Conservation (phyloP, 176 grass and related monocot species). For the Musa beccarii region DNA sequence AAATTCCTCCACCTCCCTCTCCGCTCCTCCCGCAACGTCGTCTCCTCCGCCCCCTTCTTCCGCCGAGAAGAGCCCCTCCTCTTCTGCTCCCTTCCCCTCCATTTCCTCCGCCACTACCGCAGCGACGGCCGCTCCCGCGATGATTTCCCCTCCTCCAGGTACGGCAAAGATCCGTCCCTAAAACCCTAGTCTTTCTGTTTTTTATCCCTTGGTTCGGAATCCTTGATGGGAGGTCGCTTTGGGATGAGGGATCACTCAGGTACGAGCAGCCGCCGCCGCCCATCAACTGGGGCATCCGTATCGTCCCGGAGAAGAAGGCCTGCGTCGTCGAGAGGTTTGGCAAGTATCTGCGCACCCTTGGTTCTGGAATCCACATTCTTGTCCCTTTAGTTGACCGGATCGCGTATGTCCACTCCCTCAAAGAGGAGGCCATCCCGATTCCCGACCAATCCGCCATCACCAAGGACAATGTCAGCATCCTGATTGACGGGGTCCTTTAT, state of each 20-base stretch:
- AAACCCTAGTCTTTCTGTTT: background rate
- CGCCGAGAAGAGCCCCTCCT: background rate
- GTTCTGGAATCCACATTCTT: constrained; percentile 69
- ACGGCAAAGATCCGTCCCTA: background rate
- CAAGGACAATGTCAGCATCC: constrained; percentile 87
- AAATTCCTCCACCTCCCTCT: background rate
- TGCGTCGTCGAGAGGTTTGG: constrained; percentile 80
- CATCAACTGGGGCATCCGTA: constrained; percentile 88
- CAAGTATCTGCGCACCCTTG: constrained; percentile 73
- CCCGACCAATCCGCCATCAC: constrained; percentile 89
- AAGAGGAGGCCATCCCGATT: constrained; percentile 96
- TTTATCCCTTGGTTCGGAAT: background rate
- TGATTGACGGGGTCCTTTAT: constrained; percentile 82
- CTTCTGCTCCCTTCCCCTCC: background rate
- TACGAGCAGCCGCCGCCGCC: constrained; percentile 19
- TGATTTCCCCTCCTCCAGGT: background rate
- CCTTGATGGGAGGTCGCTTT: background rate
- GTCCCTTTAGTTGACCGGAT: constrained; percentile 75
- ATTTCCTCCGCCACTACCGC: background rate
- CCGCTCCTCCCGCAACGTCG: background rate
- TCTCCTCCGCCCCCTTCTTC: background rate
- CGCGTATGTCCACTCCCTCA: constrained; percentile 89
- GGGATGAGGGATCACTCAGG: background rate
- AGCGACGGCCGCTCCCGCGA: background rate
- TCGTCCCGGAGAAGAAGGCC: constrained; percentile 92